phyloP scores from a whole-genome alignment of 164 flowering plant genomes.

The grape (Vitis vinifera) region DNA sequence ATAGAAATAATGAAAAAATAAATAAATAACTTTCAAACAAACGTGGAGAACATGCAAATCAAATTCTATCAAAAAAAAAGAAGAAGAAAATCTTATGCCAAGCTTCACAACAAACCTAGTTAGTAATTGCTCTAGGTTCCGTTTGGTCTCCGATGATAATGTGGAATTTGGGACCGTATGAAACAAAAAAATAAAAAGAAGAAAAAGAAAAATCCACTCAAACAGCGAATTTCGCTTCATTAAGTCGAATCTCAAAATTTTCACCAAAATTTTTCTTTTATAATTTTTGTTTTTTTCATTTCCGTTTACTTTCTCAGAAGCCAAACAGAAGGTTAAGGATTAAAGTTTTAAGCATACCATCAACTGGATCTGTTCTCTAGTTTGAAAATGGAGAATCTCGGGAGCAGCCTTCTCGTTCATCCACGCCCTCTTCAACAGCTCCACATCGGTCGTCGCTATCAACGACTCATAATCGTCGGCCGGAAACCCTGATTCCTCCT shows the following conservation, averaged over 20 bases:
- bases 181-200: neutral
- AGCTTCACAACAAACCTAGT: too few species aligned
- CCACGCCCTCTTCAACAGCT: constrained; percentile 80
- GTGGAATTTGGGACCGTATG: too few species aligned
- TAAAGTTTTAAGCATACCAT: constrained; percentile 38
- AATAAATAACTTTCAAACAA: too few species aligned
- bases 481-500: constrained; percentile 19
- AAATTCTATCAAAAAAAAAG: too few species aligned
- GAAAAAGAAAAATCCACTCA: neutral
- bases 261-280: too few species aligned
- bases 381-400: constrained; percentile 65
- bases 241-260: too few species aligned
- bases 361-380: constrained; percentile 64
- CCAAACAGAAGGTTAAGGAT: constrained; percentile 7
- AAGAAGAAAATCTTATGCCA: too few species aligned
- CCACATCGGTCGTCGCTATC: constrained; percentile 65
- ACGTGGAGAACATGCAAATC: too few species aligned
- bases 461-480: constrained; percentile 57
- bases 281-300: neutral
- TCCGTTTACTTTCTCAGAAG: neutral
- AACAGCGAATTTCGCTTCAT: too few species aligned
- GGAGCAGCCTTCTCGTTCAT: constrained; percentile 89
- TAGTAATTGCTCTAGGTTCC: too few species aligned
- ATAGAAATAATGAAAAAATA: too few species aligned
- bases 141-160: too few species aligned